Evolutionary conservation across 1,139 yeast species (phyloP).

Genomic region (Candida sp.): DNA sequence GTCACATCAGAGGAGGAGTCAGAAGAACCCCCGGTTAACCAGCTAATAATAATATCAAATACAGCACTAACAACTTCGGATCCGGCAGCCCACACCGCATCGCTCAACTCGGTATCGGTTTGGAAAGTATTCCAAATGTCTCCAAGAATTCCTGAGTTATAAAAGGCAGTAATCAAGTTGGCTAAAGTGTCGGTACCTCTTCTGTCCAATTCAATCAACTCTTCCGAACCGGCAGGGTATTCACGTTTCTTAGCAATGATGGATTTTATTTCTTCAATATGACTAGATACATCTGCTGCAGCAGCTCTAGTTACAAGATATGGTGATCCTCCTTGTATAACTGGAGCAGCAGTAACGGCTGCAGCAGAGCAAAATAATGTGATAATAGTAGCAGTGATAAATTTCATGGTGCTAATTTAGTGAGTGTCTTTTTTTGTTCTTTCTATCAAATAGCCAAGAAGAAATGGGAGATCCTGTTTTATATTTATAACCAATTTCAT

Average conservation of each 20-base stretch:
- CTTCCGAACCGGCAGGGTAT: neutral
- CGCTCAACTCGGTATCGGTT: neutral
- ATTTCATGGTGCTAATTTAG: neutral
- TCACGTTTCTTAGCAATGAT: constrained; percentile 1
- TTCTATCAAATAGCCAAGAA: neutral
- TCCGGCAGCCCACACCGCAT: neutral
- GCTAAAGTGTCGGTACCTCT: constrained; percentile 1
- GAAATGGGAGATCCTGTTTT: neutral
- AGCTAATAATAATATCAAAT: neutral
- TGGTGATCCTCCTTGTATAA: neutral
- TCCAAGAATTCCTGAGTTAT: constrained; percentile 3
- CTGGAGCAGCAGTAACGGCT: neutral
- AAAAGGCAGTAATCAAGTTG: constrained; percentile 1
- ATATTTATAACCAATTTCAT: neutral
- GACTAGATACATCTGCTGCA: neutral
- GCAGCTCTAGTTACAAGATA: neutral
- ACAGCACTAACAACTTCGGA: constrained; percentile 1
- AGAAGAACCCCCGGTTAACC: neutral
- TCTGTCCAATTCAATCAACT: constrained; percentile 2
- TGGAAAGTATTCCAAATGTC: neutral
- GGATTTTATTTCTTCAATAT: neutral
- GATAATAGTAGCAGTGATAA: neutral
- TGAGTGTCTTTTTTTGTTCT: neutral
- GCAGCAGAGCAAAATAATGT: neutral
- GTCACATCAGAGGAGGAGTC: neutral